phyloP scores from a whole-genome alignment of 2,329 filamentous ascomycete genomes.

The Neocucurbitaria cava region DNA sequence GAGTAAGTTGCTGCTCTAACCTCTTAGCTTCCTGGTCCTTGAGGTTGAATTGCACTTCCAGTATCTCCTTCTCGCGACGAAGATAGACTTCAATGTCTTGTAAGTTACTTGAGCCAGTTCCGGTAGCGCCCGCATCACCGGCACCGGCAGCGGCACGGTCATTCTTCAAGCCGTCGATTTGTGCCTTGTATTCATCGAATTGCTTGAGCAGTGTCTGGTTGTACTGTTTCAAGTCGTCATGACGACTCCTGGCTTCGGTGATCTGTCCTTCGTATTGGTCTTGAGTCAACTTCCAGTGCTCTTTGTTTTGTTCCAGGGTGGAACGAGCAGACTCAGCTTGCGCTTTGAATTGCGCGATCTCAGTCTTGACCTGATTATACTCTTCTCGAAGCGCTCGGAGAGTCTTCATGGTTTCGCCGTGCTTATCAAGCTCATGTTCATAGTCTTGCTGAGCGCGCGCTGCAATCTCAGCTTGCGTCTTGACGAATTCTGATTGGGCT shows the following conservation, averaged over 20 bases:
- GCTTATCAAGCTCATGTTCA: slow-evolving; percentile 91
- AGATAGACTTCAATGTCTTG: slow-evolving; percentile 92
- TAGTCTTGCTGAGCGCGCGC: slow-evolving; percentile 94
- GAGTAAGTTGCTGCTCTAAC: slow-evolving; percentile 87
- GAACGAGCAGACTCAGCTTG: slow-evolving; percentile 87
- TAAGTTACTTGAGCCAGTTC: slow-evolving; percentile 74
- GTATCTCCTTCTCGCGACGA: slow-evolving; percentile 94
- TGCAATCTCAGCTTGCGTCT: slow-evolving; percentile 91
- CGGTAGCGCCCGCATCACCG: slow-evolving; percentile 60
- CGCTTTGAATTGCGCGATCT: slow-evolving; percentile 75
- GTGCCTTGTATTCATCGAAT: slow-evolving; percentile 79
- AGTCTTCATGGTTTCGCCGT: slow-evolving; percentile 90
- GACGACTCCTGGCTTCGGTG: slow-evolving; percentile 75
- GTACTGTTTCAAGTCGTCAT: slow-evolving; percentile 85
- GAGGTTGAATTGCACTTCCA: slow-evolving; percentile 94
- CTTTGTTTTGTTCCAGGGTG: slow-evolving; percentile 78
- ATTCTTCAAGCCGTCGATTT: slow-evolving; percentile 81
- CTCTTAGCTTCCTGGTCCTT: slow-evolving; percentile 88
- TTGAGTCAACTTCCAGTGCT: slow-evolving; percentile 85
- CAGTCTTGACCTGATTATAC: slow-evolving; percentile 80
- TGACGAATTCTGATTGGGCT: slow-evolving; percentile 89
- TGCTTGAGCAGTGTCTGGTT: slow-evolving; percentile 91
- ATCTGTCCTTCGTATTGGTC: slow-evolving; percentile 85
- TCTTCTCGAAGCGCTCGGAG: slow-evolving; percentile 81
- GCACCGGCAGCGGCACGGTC: slow-evolving; percentile 65